Conservation (phyloP, 306 rosid species). For the Citrullus amarus region DNA sequence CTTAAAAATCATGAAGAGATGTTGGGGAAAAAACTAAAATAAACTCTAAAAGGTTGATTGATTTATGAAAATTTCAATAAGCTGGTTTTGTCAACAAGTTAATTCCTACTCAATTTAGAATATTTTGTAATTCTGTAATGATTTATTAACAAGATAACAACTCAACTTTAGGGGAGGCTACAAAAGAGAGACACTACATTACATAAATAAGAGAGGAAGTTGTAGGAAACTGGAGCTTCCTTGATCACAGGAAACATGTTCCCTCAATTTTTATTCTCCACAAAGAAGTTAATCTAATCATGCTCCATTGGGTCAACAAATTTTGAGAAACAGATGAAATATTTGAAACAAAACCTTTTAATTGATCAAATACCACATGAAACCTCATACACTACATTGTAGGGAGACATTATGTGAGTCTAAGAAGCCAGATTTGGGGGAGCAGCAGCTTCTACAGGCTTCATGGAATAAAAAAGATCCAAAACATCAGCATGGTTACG, state of each 20-base stretch:
- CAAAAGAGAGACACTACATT: neutral
- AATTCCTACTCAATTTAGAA: neutral
- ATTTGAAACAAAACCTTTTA: constrained; percentile 22
- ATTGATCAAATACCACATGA: constrained; percentile 19
- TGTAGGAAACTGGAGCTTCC: neutral
- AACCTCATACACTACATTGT: constrained; percentile 16
- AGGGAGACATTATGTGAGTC: constrained; percentile 14
- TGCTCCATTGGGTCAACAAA: constrained; percentile 15
- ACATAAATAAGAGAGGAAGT: neutral
- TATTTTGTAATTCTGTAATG: neutral
- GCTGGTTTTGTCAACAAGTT: neutral
- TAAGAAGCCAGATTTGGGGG: constrained; percentile 34
- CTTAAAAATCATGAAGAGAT: neutral
- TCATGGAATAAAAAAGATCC: constrained; percentile 42
- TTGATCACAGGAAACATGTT: constrained; percentile 3
- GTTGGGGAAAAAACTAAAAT: neutral
- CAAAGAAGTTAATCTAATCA: constrained; percentile 20
- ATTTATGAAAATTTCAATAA: neutral
- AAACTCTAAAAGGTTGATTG: neutral
- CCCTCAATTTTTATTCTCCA: constrained; percentile 15
- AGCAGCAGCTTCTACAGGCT: constrained; percentile 31
- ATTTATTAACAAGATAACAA: neutral
- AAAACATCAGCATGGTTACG: constrained; percentile 66
- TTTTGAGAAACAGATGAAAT: constrained; percentile 19
- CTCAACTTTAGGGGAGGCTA: neutral